These are phyloP conservation scores for Fragilaria crotonensis DNA, from an alignment of 108 stramenopile species.

Conservation along the genomic window DNA sequence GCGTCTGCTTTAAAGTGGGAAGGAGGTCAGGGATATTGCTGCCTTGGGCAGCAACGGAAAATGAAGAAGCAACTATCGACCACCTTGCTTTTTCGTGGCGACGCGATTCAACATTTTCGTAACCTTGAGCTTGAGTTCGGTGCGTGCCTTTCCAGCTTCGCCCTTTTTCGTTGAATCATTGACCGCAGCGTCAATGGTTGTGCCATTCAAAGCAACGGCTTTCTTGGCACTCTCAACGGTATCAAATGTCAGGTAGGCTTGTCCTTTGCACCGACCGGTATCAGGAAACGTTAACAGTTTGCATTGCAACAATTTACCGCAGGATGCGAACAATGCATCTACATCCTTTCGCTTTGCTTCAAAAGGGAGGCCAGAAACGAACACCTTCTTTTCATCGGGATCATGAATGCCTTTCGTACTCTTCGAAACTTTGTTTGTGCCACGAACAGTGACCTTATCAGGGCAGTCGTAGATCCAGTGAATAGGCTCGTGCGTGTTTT, in stretches of 20 bases:
- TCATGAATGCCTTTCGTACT: constrained; percentile 56
- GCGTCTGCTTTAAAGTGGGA: too few relatives aligned
- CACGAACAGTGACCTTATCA: constrained; percentile 50
- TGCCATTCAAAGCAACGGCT: constrained; percentile 63
- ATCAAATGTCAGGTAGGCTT: constrained; percentile 69
- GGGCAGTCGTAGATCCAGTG: constrained; percentile 93
- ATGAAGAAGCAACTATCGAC: neutral
- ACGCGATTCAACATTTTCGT: constrained; percentile 60
- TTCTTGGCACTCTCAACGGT: constrained; percentile 48
- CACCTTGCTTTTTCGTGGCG: constrained; percentile 33
- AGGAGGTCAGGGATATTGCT: too few relatives aligned
- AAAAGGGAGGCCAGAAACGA: constrained; percentile 81
- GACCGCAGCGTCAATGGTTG: constrained; percentile 20
- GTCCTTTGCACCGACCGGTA: constrained; percentile 78
- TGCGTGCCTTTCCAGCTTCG: constrained; percentile 14
- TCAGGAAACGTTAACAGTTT: constrained; percentile 75
- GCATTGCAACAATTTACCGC: constrained; percentile 51
- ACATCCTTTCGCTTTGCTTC: constrained; percentile 54
- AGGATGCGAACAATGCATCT: constrained; percentile 43
- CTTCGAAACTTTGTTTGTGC: constrained; percentile 62
- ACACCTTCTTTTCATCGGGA: constrained; percentile 68
- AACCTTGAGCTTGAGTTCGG: constrained; percentile 65
- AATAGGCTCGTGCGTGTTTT: constrained; percentile 51
- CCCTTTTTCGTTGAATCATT: constrained; percentile 28
- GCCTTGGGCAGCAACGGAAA: too few relatives aligned